Base-by-base conservation (phyloP, 2,329 filamentous ascomycete genomes). In the Bertia moriformis region DNA sequence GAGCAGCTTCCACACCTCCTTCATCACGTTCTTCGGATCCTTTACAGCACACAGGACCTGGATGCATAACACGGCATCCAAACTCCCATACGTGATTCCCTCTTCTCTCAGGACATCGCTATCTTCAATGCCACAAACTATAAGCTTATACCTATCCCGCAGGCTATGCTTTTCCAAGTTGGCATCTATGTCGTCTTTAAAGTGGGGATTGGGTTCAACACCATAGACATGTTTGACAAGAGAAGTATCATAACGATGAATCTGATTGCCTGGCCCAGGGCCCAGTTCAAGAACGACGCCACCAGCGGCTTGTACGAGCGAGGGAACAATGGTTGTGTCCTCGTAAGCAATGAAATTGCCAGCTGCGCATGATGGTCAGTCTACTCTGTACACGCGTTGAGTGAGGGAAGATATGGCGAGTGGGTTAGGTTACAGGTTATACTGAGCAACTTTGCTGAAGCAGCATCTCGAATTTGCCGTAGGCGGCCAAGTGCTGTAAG, bases 261-360 rank as follows among this genome's bases (percentile, higher is more conserved):
- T 53, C 43, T 66, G 62, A 43, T 61, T 65, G 19, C 63, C 64
- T 33, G 54, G 43, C 3, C 61, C 62, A 3, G 63, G 61, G 15
- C 63, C 63, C 1, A 65, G 51, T 42, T 67, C 64, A 22, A 67
- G 56, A 36, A 66, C 49, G 4, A 50, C 43, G 20, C 63, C 62
- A 4, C 19, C 18, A 15, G 54, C 54, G 22, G 51, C 39, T 10
- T 27, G 38, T 5, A 53, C 19, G 48, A 55, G 43, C 47, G 51
- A 51, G 18, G 57, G 53, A 18, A 59, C 49, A 39, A 42, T 38
- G 14, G 54, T 58, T 4, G 53, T 57, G 29, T 53, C 40, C 48
- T 60, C 57, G 37, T 45, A 56, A 4, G 53, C 48, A 42, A 54
- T 51, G 38, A 56, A 57, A 18, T 38, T 40, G 33, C 12, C 36